These are phyloP conservation scores for Secale cereale DNA, from an alignment of 176 grass and related monocot genomes.

Conservation along the genomic window DNA sequence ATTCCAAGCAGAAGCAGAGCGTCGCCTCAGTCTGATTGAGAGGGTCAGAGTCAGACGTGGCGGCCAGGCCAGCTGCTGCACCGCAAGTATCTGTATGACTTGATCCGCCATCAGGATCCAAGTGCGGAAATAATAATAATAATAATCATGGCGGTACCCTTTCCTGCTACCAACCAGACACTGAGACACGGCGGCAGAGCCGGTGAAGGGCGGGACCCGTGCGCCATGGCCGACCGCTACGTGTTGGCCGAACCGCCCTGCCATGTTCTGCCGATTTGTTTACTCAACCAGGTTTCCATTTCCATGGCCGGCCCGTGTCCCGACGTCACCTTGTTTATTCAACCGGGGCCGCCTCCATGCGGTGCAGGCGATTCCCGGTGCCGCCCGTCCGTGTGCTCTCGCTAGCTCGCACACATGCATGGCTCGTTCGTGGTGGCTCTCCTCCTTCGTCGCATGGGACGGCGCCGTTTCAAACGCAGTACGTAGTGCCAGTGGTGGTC, in stretches of 20 bases:
- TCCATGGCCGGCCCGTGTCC: no score
- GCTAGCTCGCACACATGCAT: neutral
- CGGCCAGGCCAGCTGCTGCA: neutral
- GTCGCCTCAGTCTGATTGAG: no score
- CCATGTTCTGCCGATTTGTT: neutral
- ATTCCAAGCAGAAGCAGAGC: no score
- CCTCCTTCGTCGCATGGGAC: neutral
- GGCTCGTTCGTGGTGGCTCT: neutral
- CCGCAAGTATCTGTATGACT: neutral
- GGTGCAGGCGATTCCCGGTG: neutral
- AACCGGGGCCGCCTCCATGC: no score
- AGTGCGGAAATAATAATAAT: neutral
- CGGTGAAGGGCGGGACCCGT: constrained; percentile 1
- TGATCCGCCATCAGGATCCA: neutral
- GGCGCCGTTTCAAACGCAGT: neutral
- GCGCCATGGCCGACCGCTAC: neutral
- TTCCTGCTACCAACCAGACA: neutral
- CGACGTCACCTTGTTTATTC: no score
- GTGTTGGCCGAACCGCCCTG: neutral
- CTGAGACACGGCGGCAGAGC: neutral
- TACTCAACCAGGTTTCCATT: neutral
- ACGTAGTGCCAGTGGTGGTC: neutral
- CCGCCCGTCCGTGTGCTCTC: neutral
- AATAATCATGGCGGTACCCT: neutral
- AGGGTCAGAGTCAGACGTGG: no score